Base-by-base conservation (phyloP, 352 stramenopile genomes). In the Phytophthora fragariae region DNA sequence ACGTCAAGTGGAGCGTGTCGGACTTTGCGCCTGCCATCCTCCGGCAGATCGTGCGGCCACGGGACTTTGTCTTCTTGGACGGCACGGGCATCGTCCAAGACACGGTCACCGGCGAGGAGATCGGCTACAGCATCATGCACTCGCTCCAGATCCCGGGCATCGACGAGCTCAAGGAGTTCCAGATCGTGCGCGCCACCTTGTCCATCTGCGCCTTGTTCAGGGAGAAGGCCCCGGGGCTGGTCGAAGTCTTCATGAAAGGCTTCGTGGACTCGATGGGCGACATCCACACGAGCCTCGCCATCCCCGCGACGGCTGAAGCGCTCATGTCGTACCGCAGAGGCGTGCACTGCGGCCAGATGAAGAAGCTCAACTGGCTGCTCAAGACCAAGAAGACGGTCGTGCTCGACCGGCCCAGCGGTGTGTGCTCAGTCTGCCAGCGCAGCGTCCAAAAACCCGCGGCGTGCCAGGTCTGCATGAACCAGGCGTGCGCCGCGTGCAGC, bases 41-140 rank as follows among this genome's bases (percentile, higher is more conserved):
- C 2, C 55, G 70, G 31, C 69, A 57, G 9, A 56, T 91, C 35
- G 65, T 90, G 31, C 81, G 81, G 12, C 74, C 77, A 8, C 76
- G 80, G n/a, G 84, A 93, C 54, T 87, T 85, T 24, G 67, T 90
- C 35, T 93, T 78, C 47, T 71, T 91, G 65, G 82, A 93, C 39
- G 70, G 73, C 15, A 81, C 81, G 1, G 83, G 83, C 2, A 73
- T 89, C 21, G 50, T 80, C 19, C 31, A 71, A 1, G 75, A 85
- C 6, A 24, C 68, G 41, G 35, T 37, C 0, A 79, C 79, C 0
- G 74, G 73, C 11, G 79, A 91, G 27, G 56, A 69, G 53, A 73
- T 91, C 35, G 83, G 83, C 21, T 91, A 81, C 70, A 81, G 82
- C 41, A 29, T 91, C 1, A 60, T 89, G 63, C 83, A 91, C 73